Evolutionary conservation across 208 protist genomes (phyloP).

Genomic region (Trichomonas tenax): DNA sequence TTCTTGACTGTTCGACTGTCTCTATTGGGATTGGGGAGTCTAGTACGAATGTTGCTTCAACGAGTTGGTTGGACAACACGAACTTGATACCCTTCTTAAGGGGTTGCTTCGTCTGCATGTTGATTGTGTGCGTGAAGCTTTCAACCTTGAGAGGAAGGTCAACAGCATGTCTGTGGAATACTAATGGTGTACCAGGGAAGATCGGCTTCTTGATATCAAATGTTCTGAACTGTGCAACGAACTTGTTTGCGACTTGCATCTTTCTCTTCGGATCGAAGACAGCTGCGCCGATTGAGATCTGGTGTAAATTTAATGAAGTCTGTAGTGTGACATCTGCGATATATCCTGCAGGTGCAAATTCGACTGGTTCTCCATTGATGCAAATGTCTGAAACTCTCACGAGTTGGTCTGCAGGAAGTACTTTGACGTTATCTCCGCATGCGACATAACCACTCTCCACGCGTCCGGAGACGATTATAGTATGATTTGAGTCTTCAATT

Average conservation of each 20-base stretch:
- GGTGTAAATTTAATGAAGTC: not conserved
- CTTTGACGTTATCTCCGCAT: not conserved
- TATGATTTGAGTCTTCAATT: not conserved
- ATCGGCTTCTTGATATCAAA: not conserved
- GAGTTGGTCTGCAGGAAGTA: not conserved
- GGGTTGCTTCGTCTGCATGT: not conserved
- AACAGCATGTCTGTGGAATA: slow-evolving; percentile 14
- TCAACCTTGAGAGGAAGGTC: not conserved
- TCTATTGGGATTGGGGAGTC: not conserved
- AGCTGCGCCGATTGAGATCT: not conserved
- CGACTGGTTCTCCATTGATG: not conserved
- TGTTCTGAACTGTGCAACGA: not conserved
- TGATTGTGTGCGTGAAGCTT: not conserved
- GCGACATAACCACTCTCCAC: not conserved
- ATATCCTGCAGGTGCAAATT: not conserved
- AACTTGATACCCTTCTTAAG: not conserved
- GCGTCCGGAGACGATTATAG: not conserved
- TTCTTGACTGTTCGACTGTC: not conserved
- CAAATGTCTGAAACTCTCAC: not conserved
- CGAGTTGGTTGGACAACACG: not conserved
- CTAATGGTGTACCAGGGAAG: not conserved
- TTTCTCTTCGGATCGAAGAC: not conserved
- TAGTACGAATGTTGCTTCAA: not conserved
- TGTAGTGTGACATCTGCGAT: not conserved
- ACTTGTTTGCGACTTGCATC: not conserved